A percentile compares a stretch with the other conserved stretches of the same genome.
These are phyloP conservation scores for Meyerozyma smithsonii DNA, from an alignment of 1,139 yeast species.

Conservation along the genomic window DNA sequence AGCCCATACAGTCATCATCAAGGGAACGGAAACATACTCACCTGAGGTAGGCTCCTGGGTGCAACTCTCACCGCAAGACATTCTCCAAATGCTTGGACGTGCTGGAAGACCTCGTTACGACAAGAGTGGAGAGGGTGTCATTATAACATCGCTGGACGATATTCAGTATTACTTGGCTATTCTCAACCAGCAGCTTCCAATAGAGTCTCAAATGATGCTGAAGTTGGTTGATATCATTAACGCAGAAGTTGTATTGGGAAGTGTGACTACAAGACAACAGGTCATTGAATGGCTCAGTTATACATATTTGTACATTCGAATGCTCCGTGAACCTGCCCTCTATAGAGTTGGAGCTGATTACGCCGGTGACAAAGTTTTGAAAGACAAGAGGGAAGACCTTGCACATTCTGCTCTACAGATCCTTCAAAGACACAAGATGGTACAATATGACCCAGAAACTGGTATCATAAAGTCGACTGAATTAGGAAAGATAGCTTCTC, in stretches of 20 bases:
- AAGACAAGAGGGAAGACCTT: slow-evolving; percentile 58
- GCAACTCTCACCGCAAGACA: slow-evolving; percentile 88
- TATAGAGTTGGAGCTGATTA: slow-evolving; percentile 75
- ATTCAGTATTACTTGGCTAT: slow-evolving; percentile 85
- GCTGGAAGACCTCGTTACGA: slow-evolving; percentile 98
- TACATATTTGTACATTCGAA: slow-evolving; percentile 77
- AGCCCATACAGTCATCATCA: slow-evolving; percentile 91
- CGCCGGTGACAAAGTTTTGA: slow-evolving; percentile 44
- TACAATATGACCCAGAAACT: slow-evolving; percentile 49
- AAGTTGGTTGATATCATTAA: slow-evolving; percentile 70
- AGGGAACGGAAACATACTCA: slow-evolving; percentile 91
- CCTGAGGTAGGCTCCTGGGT: slow-evolving; percentile 90
- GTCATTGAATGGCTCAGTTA: slow-evolving; percentile 77
- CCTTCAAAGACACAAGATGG: slow-evolving; percentile 51
- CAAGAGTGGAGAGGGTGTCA: slow-evolving; percentile 88
- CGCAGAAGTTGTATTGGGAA: slow-evolving; percentile 82
- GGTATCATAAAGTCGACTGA: slow-evolving; percentile 59
- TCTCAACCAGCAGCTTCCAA: slow-evolving; percentile 84
- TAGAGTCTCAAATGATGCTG: slow-evolving; percentile 80
- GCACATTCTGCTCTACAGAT: slow-evolving; percentile 70
- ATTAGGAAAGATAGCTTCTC: slow-evolving; percentile 80
- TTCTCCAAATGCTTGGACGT: slow-evolving; percentile 92
- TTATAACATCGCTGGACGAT: slow-evolving; percentile 82
- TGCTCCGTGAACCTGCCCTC: slow-evolving; percentile 66
- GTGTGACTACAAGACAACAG: slow-evolving; percentile 55